These are phyloP conservation scores for Kernera saxatilis DNA, from an alignment of 345 rosid species.

Conservation along the genomic window DNA sequence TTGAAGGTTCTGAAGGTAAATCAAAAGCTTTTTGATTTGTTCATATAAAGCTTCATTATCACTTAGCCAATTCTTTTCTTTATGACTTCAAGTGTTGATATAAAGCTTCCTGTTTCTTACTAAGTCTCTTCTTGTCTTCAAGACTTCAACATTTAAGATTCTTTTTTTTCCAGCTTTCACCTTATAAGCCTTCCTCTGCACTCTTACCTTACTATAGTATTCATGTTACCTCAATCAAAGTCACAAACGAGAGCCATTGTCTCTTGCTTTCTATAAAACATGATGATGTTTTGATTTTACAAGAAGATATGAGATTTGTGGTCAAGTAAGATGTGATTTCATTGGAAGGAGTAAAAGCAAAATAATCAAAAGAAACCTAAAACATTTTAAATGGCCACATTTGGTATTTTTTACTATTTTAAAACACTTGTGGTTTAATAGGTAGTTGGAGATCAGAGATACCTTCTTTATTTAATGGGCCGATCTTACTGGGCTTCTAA, in stretches of 20 bases:
- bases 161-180: background rate
- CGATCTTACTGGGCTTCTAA: background rate
- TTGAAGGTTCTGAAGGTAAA: background rate
- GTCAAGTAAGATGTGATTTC: background rate
- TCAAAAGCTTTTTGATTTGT: conserved; percentile 17
- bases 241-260: background rate
- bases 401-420: background rate
- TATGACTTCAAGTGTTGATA: conserved; percentile 7
- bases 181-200: conserved; percentile 2
- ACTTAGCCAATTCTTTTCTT: background rate
- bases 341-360: background rate
- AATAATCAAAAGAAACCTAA: background rate
- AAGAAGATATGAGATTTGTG: background rate
- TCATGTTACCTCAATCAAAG: background rate
- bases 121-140: conserved; percentile 1
- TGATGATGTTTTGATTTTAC: conserved; percentile 1
- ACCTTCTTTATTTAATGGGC: background rate
- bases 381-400: background rate
- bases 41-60: conserved; percentile 6
- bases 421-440: background rate
- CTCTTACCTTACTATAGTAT: background rate
- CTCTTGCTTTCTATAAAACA: background rate
- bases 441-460: background rate
- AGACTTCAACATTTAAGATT: background rate
- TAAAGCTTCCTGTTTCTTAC: conserved; percentile 2